Base-by-base conservation (phyloP, 306 rosid genomes). In the Fagus crenata region DNA sequence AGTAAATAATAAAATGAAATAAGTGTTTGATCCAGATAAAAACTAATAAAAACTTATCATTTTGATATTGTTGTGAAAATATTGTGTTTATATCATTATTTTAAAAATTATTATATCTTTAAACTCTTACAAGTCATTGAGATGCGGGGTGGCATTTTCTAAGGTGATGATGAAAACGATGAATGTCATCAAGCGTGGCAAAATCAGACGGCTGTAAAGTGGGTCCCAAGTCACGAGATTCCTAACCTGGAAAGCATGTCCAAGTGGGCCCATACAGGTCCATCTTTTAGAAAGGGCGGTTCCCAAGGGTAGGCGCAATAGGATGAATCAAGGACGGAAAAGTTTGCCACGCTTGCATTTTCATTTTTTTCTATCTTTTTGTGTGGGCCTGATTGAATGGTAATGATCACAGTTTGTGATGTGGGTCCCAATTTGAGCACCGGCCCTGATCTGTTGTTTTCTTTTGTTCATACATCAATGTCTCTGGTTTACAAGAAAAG, bases 221-320 rank as follows among this genome's bases (percentile, higher is more conserved):
- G 83, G 82, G 89, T 7, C 87, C 87, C 8, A 51, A 54, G 75
- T 85, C 90, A 92, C 91, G 86, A 74, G 88, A 37, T 70, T 82
- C 85, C 79, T 72, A 85, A 22, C 80, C 86, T 92, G 89, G 88
- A 87, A 87, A 89, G 89, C 89, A 82, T 68, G 75, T 37, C 7
- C 40, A 75, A 53, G 83, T 64, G 87, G 92, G 88, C 36, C 92
- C 89, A 75, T 2, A 72, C 63, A 74, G 67, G 32, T 17, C 46
- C 42, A 55, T 69, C 53, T 42, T 74, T 76, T 49, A 4, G 22
- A 42, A 59, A 73, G 84, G 81, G 77, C 69, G 87, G 83, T 82
- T 83, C 55, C 87, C 84, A 84, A 88, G 51, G 82, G 61, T 46
- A 37, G 69, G 67, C 6, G 74, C 71, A 64, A 81, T 67, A 80